Conservation (phyloP, 1,139 yeast species). For the Saccharomyces hybrid region DNA sequence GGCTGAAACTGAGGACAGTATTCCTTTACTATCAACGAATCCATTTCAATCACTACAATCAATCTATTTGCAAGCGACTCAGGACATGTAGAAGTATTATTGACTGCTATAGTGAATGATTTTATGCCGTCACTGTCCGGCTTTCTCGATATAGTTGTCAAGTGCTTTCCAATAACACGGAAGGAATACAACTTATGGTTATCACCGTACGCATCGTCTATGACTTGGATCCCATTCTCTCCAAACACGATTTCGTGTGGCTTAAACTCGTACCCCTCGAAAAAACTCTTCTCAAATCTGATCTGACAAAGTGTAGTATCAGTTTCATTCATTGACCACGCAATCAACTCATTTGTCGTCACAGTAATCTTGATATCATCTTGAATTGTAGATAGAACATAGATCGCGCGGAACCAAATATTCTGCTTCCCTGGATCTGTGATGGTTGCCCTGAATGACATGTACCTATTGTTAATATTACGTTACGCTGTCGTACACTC, state of each 20-base stretch:
- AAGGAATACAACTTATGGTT: constrained; percentile 37
- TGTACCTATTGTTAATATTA: constrained; percentile 1
- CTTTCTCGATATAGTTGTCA: constrained; percentile 43
- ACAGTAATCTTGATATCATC: constrained; percentile 26
- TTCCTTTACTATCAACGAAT: constrained; percentile 45
- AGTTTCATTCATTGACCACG: constrained; percentile 26
- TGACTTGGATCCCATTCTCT: constrained; percentile 27
- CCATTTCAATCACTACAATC: constrained; percentile 43
- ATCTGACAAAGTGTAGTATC: constrained; percentile 27
- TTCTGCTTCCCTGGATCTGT: constrained; percentile 20
- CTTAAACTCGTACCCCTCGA: constrained; percentile 22
- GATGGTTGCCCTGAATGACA: constrained; percentile 29
- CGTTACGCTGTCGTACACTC: neutral
- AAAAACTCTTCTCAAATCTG: constrained; percentile 20
- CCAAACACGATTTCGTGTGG: constrained; percentile 30
- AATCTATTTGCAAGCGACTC: constrained; percentile 36
- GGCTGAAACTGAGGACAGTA: constrained; percentile 49
- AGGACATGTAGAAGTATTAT: constrained; percentile 29
- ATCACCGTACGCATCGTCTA: constrained; percentile 18
- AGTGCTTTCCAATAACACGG: constrained; percentile 41
- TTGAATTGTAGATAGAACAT: constrained; percentile 22
- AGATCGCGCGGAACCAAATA: constrained; percentile 25
- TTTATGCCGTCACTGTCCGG: constrained; percentile 39
- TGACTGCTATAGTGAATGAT: constrained; percentile 31
- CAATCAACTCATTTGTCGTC: constrained; percentile 20